Evolutionary conservation across 1,284 basidiomycete genomes (phyloP), one percentile per base, ranked within the genome.

Genomic region (Irpex lacteus): DNA sequence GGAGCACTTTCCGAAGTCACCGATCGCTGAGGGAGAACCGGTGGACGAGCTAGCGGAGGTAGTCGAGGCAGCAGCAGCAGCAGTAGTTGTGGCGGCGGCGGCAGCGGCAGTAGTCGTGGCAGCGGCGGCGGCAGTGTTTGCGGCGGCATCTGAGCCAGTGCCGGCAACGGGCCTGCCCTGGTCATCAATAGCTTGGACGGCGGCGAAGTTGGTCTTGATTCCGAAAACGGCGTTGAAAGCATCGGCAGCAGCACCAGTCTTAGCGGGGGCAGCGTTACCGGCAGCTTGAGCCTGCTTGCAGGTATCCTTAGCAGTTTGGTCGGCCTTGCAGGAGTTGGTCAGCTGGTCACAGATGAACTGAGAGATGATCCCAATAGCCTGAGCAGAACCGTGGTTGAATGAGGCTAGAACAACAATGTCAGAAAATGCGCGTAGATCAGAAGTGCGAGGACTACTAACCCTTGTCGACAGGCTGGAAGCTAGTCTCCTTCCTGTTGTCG

Each of bases 401-500:
- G 80, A 82, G 9, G 66, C 78, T 81, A 68, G n/a, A 40, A 57
- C 8, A 8, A 26, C 37, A n/a, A 53, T 34, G 57, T 52, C 58
- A 47, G 49, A 15, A 40, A 13, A 11, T 32, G 8, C 4, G 15
- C 36, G 21, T 18, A 7, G 15, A 13, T 7, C n/a, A 26, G 54
- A 11, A 57, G 11, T 13, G 26, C 15, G 26, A n/a, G 44, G 37
- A 57, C 26, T 7, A 66, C 76, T 64, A 62, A 81, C 81, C 72
- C 69, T 76, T 70, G 67, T 81, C 78, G 21, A 74, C 76, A 49
- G 83, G 83, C 70, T 81, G 70, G 77, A 85, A 86, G 70, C 79
- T 80, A 11, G 84, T 85, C 69, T 88, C 87, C 68, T 78, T 82
- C 59, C 87, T 80, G 66, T 76, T 76, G 69, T 89, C 85, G 65